Base-by-base conservation (phyloP, 805 yeast species). In the Nakazawaea ernobii region DNA sequence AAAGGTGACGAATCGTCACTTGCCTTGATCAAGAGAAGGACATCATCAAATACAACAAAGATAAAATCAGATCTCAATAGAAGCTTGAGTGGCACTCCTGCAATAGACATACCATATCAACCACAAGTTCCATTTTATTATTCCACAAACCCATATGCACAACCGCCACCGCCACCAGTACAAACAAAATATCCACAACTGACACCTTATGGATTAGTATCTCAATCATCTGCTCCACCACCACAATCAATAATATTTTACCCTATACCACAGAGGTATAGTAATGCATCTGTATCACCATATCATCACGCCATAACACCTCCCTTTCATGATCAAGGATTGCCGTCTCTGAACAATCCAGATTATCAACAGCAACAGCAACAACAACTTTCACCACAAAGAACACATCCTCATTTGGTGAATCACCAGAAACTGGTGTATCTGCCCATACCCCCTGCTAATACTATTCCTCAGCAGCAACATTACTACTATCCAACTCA, bases 21-120 rank as follows among this genome's bases (percentile, higher is more conserved):
- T 41, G 65, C 67, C 28, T 65, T 67, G 49, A 77, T 78, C 46
- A 75, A 73, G 55, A 59, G 83, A 53, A 61, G 82, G 42, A 70
- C 76, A 32, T 67, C 70, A 37, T 63, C 73, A 38, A 68, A 66
- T 24, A 45, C 50, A 28, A 51, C 51, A 15, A 36, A 50, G 13
- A 39, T 30, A 10, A 48, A 43, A 33, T 39, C 43, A 15, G 50
- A 43, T 27, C 28, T 39, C 27, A 35, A 32, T 26, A 37, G 45
- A 35, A 35, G 33, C 27, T 14, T 35, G 20, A 36, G 41, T 15
- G 42, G 24, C 43, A 39, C 38, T n/a, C 52, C 41, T 13, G 17
- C 36, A 20, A 33, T 46, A 32, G 35, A 36, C n/a, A 9, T 35
- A 2, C 24, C 29, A 24, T 42, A 29, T 27, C 51, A 48, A 39